A percentile compares a stretch with the other conserved stretches of the same genome.
Conservation (phyloP, 306 rosid species). For the Cicer chorassanicum region DNA sequence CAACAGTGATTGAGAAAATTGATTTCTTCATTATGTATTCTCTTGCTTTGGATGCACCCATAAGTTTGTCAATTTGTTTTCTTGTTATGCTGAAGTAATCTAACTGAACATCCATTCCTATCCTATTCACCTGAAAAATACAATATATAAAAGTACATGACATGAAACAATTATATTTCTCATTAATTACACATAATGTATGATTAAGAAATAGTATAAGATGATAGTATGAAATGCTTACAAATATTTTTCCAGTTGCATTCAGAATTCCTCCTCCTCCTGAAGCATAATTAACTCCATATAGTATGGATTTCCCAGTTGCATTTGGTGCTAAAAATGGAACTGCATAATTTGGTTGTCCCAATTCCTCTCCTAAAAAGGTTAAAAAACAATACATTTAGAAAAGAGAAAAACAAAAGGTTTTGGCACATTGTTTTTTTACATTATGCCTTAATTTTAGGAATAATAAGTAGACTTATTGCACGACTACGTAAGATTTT, state of each 20-base stretch:
- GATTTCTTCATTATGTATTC: constrained; percentile 66
- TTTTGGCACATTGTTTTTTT: neutral
- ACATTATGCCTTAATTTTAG: neutral
- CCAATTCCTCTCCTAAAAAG: constrained; percentile 80
- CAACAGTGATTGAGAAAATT: constrained; percentile 74
- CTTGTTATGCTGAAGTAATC: constrained; percentile 85
- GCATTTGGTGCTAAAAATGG: constrained; percentile 85
- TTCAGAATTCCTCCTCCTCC: constrained; percentile 96
- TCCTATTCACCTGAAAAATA: constrained; percentile 69
- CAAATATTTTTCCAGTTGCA: constrained; percentile 98
- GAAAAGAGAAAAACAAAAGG: neutral
- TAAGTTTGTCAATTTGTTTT: constrained; percentile 64
- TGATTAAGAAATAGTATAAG: neutral
- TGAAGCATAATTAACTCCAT: constrained; percentile 94
- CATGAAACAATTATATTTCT: neutral
- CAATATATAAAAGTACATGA: neutral
- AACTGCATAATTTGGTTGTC: constrained; percentile 68
- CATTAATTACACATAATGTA: neutral
- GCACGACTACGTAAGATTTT: neutral
- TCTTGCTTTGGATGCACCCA: constrained; percentile 71
- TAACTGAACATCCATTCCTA: constrained; percentile 89
- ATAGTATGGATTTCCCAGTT: constrained; percentile 63
- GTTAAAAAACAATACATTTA: neutral
- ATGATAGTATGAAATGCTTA: constrained; percentile 39
- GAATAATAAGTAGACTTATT: neutral